Base-by-base conservation (phyloP, 352 stramenopile genomes). In the Elongisporangium prolatum region DNA sequence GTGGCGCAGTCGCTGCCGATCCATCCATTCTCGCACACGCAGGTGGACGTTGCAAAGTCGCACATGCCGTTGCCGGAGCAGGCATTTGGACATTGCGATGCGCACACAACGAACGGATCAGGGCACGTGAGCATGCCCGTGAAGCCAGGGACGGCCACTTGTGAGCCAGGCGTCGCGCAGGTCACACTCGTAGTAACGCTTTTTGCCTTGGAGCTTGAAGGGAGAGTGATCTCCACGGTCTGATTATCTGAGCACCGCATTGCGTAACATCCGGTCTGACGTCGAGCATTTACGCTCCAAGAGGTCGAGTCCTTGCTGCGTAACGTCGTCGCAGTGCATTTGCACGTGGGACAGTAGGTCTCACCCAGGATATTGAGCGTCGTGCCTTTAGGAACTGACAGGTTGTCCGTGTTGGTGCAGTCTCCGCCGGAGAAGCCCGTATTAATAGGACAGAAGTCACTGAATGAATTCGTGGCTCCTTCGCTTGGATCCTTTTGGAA, bases 371-470 rank as follows among this genome's bases (percentile, higher is more conserved):
- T 86, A 57, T 93, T 94, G 64, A 89, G 74, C 8, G 52, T 72
- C 16, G 80, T 88, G 20, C 69, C 68, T 0, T 60, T 50, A 1
- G 82, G 72, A 8, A 64, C 57, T 0, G 73, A 60, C 14, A 94
- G 70, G 50, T 95, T 95, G 38, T 48, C 59, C 8, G 68, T 58
- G 47, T 79, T 69, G n/a, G 68, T 66, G 61, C 85, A 95, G 61
- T 95, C 83, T 44, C 83, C 83, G 21, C 71, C 71, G 9, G 67
- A 61, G 57, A 83, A 92, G 47, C 81, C 85, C 34, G 81, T 74
- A 48, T 91, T 91, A 50, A 93, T 77, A 4, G 85, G 85, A 48
- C 83, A 95, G 55, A 74, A 95, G 61, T 95, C 83, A 0, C 83
- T 77, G 47, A 82, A 93, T 16, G 84, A 71, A 58, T 80, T 79